Evolutionary conservation across 1,284 basidiomycete species (phyloP), one percentile per base, ranked within the genome.

Genomic region (Schizopora paradoxa): DNA sequence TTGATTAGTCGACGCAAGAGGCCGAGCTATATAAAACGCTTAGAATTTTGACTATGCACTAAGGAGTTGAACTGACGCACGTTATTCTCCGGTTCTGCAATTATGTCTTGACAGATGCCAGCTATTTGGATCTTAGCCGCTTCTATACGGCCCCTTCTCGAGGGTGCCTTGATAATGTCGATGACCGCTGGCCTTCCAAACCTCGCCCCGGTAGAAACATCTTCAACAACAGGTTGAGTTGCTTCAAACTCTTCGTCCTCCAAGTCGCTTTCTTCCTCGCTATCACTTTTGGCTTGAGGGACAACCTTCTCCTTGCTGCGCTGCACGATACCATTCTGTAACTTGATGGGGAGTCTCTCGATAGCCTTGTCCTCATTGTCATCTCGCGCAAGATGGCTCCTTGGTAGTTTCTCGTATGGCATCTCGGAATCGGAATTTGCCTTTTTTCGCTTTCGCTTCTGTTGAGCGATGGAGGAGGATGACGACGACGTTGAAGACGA

Each of bases 121-220:
- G 91, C 91, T 48, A 95, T 88, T 63, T 95, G 90, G 59, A 92
- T 89, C 58, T 94, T 93, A 16, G 91, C 91, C 41, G 72, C 74
- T 51, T 83, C 82, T 56, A 94, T 72, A 53, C 81, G 77, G 34
- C 71, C 70, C 48, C 76, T 78, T 49, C 85, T 77, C 39, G 88
- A 89, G 59, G 72, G 73, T 47, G 72, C 79, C 21, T 68, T 64
- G 27, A 94, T 70, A 44, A 94, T 77, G 57, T 91, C 86, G 16
- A 80, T 70, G 7, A 94, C 79, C 13, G 87, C 84, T 47, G 80
- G 78, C 35, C 91, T 78, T 16, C 91, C 89, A 59, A 92, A 91
- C 29, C 84, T 78, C 51, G 83, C 80, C 33, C 81, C 84, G 22
- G 86, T 89, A 8, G 86, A 67, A 16, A 86, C 77, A 56, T 87